These are phyloP conservation scores for Corynascus novoguineensis DNA, from an alignment of 495 filamentous ascomycete species.

Conservation along the genomic window DNA sequence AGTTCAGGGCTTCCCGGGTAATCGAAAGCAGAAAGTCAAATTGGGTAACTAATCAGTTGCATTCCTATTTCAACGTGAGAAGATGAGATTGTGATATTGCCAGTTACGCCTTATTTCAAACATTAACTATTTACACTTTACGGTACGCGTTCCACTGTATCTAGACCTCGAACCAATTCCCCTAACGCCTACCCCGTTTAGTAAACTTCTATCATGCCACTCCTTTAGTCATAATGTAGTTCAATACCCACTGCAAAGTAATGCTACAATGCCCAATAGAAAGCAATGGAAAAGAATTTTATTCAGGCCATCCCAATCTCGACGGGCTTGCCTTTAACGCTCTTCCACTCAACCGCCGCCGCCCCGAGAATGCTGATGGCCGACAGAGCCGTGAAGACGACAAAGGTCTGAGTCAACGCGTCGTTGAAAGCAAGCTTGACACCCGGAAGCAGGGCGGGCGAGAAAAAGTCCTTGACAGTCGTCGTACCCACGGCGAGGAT, in stretches of 20 bases:
- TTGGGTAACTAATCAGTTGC: no score
- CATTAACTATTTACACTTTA: no score
- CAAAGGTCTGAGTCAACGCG: conserved; percentile 62
- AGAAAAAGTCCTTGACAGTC: conserved; percentile 48
- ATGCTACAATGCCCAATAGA: not conserved
- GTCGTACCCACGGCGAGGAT: conserved; percentile 64
- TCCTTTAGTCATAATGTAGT: no score
- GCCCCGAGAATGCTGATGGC: conserved; percentile 57
- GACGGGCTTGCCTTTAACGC: conserved; percentile 78
- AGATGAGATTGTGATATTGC: no score
- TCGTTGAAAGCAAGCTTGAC: conserved; percentile 67
- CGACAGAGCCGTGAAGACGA: conserved; percentile 61
- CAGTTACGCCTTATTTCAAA: no score
- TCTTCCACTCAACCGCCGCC: conserved; percentile 66
- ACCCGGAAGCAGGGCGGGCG: conserved; percentile 39
- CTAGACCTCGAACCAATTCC: no score
- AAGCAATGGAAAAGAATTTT: not conserved
- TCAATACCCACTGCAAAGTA: not conserved
- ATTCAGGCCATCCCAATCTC: conserved; percentile 51
- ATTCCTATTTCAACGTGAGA: no score
- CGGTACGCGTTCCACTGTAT: no score
- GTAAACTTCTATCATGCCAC: not conserved
- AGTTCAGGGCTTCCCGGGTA: no score
- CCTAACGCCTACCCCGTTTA: not conserved
- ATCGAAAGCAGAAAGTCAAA: no score